Conservation (phyloP, 495 filamentous ascomycete genomes). For the Aspergillus wentii region DNA sequence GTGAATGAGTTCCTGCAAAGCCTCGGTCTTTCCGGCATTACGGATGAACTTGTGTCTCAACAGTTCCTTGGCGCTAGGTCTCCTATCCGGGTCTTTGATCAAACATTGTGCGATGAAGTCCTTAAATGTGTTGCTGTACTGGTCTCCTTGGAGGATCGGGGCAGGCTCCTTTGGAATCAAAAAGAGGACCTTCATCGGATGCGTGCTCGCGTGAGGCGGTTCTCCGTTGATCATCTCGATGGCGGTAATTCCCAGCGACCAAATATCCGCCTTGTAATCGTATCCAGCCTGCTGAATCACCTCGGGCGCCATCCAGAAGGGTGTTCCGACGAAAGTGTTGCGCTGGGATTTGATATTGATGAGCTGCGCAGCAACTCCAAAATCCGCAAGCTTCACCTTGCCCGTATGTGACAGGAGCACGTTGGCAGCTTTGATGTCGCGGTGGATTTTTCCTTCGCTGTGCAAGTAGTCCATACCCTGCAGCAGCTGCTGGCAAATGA, state of each 20-base stretch:
- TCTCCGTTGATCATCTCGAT: constrained; percentile 92
- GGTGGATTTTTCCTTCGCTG: constrained; percentile 90
- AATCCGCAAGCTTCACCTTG: constrained; percentile 95
- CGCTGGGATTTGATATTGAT: constrained; percentile 97
- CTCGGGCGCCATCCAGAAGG: constrained; percentile 99
- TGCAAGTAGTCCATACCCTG: constrained; percentile 92
- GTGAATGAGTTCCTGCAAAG: constrained; percentile 81
- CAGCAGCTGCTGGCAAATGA: constrained; percentile 88
- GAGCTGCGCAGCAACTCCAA: constrained; percentile 93
- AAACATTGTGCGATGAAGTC: constrained; percentile 89
- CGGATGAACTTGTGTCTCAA: constrained; percentile 85
- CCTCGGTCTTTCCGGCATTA: constrained; percentile 76
- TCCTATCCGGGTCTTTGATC: constrained; percentile 79
- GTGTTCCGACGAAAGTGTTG: constrained; percentile 97
- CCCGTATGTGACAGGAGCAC: constrained; percentile 81
- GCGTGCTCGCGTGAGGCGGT: constrained; percentile 82
- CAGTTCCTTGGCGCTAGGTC: constrained; percentile 85
- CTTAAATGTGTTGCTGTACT: constrained; percentile 86
- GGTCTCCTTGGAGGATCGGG: constrained; percentile 74
- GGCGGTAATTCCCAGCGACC: constrained; percentile 95
- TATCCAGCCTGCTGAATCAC: constrained; percentile 97
- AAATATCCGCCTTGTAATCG: constrained; percentile 96
- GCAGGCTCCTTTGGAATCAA: constrained; percentile 89
- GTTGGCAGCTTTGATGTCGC: constrained; percentile 97
- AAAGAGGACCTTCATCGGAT: constrained; percentile 99